These are phyloP conservation scores for Sarocladium brachiariae DNA, from an alignment of 2,329 filamentous ascomycete species.

Conservation along the genomic window DNA sequence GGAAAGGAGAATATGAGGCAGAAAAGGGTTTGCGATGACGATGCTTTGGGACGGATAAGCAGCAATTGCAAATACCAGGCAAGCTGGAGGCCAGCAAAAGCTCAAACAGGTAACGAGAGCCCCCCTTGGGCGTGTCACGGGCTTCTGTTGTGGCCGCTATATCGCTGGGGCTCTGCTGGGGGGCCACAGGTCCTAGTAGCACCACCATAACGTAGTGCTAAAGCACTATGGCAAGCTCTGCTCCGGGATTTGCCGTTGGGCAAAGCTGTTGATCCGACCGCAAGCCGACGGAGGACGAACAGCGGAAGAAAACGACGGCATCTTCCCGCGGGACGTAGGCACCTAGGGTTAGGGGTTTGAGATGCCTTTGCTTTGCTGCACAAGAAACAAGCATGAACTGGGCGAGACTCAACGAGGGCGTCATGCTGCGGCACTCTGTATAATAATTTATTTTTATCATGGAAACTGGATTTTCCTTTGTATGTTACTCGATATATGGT, in stretches of 20 bases:
- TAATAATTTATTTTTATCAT: too few species aligned
- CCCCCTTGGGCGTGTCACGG: not conserved
- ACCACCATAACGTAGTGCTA: too few species aligned
- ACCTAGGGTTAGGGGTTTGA: too few species aligned
- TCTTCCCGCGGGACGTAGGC: conserved; percentile 4
- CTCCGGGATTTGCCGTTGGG: conserved; percentile 9
- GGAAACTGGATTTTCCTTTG: too few species aligned
- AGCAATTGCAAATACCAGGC: not conserved
- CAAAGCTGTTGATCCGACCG: conserved; percentile 3
- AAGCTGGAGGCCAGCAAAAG: not conserved
- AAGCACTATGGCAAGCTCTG: too few species aligned
- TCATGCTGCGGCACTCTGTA: too few species aligned
- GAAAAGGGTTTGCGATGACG: conserved; percentile 14
- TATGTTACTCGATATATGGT: too few species aligned
- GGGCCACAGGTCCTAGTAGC: too few species aligned
- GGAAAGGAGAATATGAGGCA: conserved; percentile 12
- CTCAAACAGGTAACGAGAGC: conserved; percentile 1
- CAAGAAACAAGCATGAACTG: too few species aligned
- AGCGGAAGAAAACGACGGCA: not conserved
- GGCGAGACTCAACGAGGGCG: too few species aligned
- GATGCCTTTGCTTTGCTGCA: too few species aligned
- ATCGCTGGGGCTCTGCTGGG: too few species aligned
- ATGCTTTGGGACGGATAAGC: not conserved
- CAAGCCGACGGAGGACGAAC: not conserved
- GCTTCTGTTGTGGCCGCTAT: not conserved